phyloP scores from a whole-genome alignment of 1,284 basidiomycete genomes.

The Cutaneotrichosporon sp. region DNA sequence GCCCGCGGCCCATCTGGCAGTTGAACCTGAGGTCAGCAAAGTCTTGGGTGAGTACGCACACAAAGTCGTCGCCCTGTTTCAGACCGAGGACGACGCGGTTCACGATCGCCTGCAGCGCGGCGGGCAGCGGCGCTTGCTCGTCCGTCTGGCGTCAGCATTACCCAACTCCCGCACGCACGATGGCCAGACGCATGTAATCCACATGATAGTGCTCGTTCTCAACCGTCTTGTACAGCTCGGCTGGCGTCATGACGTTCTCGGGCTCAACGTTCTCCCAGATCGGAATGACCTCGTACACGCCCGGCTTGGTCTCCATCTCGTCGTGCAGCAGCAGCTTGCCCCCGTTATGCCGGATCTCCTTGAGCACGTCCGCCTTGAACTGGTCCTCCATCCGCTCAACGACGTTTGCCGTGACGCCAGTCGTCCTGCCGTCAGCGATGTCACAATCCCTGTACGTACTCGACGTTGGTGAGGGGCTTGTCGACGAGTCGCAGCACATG shows the following conservation, averaged over 20 bases:
- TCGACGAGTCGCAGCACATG: conserved; percentile 90
- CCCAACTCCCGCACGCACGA: conserved; percentile 54
- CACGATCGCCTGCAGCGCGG: conserved; percentile 70
- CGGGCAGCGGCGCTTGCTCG: conserved; percentile 88
- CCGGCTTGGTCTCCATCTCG: conserved; percentile 88
- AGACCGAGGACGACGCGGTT: conserved; percentile 65
- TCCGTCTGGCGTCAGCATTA: conserved; percentile 62
- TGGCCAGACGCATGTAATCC: conserved; percentile 79
- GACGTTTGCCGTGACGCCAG: conserved; percentile 84
- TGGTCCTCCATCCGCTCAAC: conserved; percentile 90
- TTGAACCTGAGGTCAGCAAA: conserved; percentile 40
- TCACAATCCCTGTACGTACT: conserved; percentile 54
- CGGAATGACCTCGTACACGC: conserved; percentile 79
- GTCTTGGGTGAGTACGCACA: conserved; percentile 60
- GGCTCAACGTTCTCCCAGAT: conserved; percentile 79
- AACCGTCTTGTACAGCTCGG: conserved; percentile 53
- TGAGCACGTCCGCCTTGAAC: conserved; percentile 83
- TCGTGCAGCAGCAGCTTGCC: conserved; percentile 90
- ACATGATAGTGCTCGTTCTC: conserved; percentile 70
- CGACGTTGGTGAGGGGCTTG: conserved; percentile 84
- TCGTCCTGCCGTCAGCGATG: conserved; percentile 57
- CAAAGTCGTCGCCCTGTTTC: conserved; percentile 61
- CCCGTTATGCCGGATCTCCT: conserved; percentile 65
- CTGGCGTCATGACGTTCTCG: conserved; percentile 86
- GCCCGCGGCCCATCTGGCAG: conserved; percentile 50